Evolutionary conservation across 1,139 yeast genomes (phyloP), one percentile per base, ranked within the genome.

Genomic region (Suhomyces guaymorum): DNA sequence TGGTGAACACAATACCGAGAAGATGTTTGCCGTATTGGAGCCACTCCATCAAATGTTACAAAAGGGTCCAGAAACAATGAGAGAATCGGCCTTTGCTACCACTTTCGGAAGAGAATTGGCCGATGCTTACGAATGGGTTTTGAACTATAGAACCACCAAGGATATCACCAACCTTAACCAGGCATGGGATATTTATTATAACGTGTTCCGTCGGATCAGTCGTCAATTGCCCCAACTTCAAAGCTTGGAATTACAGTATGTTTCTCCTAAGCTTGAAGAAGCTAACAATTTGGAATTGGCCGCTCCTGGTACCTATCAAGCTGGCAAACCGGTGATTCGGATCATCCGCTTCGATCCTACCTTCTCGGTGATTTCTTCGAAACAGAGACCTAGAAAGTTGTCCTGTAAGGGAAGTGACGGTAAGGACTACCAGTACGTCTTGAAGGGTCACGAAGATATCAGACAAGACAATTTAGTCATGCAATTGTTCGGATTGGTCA

Each of bases 391-490:
- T 3, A 78, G 99, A 54, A 80, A 87, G 48, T 58, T 88, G 39
- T 73, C 81, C 9, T 77, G 89, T 35, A 72, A 73, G 45, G 98
- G 97, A 12, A 84, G 87, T 52, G 97, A 94, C 57, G 98, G 98
- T 42, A 86, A 85, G 51, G 88, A 82, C 25, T 88, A 94, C 54
- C 83, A 76, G 48, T 94, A 80, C 60, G 63, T 70, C 1, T 69
- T 94, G 53, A 94, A 94, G 63, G 98, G 97, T 1, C 98, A 94
- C 55, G 99, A 94, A 62, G 99, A 94, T 71, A 88, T 92, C 40
- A 78, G 99, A 53, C 99, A 94, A 59, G 99, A 94, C 65, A 88
- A 89, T 54, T 73, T 94, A 57, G 99, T 92, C 19, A 94, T 94
- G 98, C 99, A 94, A 59, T 69, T 94, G 50, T 92, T 94, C 61